phyloP scores from a whole-genome alignment of 1,284 basidiomycete genomes.

The Fomitopsis betulina region DNA sequence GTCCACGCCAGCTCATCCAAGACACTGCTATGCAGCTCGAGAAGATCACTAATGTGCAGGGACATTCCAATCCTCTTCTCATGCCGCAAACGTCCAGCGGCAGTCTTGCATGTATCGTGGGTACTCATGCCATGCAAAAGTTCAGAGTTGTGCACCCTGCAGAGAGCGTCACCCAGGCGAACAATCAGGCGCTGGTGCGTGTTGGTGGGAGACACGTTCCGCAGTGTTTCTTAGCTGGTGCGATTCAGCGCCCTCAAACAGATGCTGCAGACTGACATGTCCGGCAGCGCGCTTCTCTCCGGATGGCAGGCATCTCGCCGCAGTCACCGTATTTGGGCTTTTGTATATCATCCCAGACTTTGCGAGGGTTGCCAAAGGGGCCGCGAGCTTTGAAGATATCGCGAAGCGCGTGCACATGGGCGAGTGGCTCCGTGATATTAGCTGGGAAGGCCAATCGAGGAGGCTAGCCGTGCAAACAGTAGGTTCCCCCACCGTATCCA shows the following conservation, averaged over 20 bases:
- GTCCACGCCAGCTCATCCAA: slow-evolving; percentile 8
- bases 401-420: slow-evolving; percentile 9
- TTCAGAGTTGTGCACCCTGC: slow-evolving; percentile 3
- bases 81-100: not conserved
- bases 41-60: not conserved
- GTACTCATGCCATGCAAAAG: slow-evolving; percentile 1
- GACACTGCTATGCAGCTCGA: slow-evolving; percentile 5
- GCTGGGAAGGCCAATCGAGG: slow-evolving; percentile 11
- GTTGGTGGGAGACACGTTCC: not conserved
- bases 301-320: slow-evolving; percentile 19
- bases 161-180: not conserved
- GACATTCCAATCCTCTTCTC: not conserved
- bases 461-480: slow-evolving; percentile 13
- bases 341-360: slow-evolving; percentile 20
- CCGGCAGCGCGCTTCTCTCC: slow-evolving; percentile 17
- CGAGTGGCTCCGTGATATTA: slow-evolving; percentile 11
- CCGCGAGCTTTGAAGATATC: slow-evolving; percentile 9
- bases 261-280: not conserved
- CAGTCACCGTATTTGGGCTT: slow-evolving; percentile 17
- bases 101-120: not conserved
- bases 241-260: not conserved
- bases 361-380: slow-evolving; percentile 11
- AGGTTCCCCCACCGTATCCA: not conserved
- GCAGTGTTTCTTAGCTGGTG: slow-evolving; percentile 4
- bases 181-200: slow-evolving; percentile 2